Percentiles rank a stretch among this genome's conserved stretches.
phyloP scores from a whole-genome alignment of 306 rosid genomes.

The Medicago lupulina region DNA sequence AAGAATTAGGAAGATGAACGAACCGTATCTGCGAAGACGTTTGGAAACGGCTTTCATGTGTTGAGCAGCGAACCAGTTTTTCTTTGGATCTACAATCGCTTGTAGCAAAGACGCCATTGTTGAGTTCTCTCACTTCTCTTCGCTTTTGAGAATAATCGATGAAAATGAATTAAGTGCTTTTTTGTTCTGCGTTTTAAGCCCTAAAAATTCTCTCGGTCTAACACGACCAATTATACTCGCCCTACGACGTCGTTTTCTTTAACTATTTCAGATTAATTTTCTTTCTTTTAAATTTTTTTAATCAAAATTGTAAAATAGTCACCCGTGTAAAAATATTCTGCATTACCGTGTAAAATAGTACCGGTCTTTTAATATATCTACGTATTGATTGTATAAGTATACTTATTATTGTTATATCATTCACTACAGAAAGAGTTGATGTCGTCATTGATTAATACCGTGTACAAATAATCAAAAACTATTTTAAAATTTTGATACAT shows the following conservation, averaged over 20 bases:
- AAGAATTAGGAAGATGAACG: neutral
- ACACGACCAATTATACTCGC: neutral
- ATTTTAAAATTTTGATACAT: too few relatives aligned
- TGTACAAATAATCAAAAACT: too few relatives aligned
- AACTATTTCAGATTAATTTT: too few relatives aligned
- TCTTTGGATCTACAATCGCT: conserved; percentile 73
- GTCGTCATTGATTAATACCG: too few relatives aligned
- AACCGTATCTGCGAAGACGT: conserved; percentile 87
- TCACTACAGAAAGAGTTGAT: too few relatives aligned
- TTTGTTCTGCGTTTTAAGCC: neutral
- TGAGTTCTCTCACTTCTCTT: conserved; percentile 11
- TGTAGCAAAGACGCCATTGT: conserved; percentile 75
- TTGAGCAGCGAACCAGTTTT: conserved; percentile 78
- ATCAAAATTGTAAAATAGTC: too few relatives aligned
- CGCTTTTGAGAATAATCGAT: conserved; percentile 2
- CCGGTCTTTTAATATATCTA: too few relatives aligned
- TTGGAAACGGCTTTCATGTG: conserved; percentile 82
- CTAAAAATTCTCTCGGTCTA: neutral
- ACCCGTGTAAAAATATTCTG: too few relatives aligned
- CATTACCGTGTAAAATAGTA: too few relatives aligned
- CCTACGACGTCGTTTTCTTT: neutral
- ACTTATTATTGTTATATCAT: too few relatives aligned
- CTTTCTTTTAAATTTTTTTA: too few relatives aligned
- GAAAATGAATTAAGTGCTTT: neutral
- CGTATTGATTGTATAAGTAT: too few relatives aligned